A percentile compares a stretch with the other conserved stretches of the same genome.
Evolutionary conservation across 352 stramenopile genomes (phyloP).

Genomic region (Pythium apleroticum): DNA sequence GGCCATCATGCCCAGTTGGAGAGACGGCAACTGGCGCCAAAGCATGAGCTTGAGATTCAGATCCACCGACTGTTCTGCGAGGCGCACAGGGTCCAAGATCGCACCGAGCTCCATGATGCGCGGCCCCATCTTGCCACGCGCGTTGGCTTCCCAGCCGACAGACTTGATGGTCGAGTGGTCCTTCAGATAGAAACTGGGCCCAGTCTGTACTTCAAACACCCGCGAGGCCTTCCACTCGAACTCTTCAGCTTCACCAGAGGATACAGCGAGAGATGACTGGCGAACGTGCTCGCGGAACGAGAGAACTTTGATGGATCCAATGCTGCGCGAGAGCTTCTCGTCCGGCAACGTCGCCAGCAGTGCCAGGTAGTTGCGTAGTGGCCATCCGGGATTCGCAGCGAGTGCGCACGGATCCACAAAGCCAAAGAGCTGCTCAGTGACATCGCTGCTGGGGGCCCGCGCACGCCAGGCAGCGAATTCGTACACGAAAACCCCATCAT

Average conservation of each 20-base stretch:
- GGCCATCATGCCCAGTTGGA: slow-evolving; percentile 92
- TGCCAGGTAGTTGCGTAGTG: slow-evolving; percentile 86
- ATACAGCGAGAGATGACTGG: slow-evolving; percentile 29
- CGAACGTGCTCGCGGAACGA: slow-evolving; percentile 77
- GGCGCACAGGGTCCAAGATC: slow-evolving; percentile 79
- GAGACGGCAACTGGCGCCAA: slow-evolving; percentile 94
- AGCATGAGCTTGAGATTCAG: slow-evolving; percentile 99
- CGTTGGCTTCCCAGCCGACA: slow-evolving; percentile 78
- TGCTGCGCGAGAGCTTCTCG: slow-evolving; percentile 32
- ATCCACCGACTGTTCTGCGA: slow-evolving; percentile 96
- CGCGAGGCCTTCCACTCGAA: slow-evolving; percentile 59
- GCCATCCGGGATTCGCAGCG: slow-evolving; percentile 79
- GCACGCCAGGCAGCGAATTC: slow-evolving; percentile 21
- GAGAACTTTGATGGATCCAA: slow-evolving; percentile 43
- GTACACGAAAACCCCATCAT: slow-evolving; percentile 4
- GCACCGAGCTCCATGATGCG: slow-evolving; percentile 73
- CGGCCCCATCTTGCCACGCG: slow-evolving; percentile 67
- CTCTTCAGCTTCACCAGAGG: slow-evolving; percentile 30
- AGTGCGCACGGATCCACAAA: slow-evolving; percentile 88
- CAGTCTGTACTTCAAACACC: slow-evolving; percentile 54
- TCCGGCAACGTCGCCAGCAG: slow-evolving; percentile 45
- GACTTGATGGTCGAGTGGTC: slow-evolving; percentile 29
- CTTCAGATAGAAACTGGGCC: slow-evolving; percentile 9
- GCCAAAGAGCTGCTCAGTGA: slow-evolving; percentile 63
- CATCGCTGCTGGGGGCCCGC: neutral